Conservation (phyloP, 202 grass and related monocot genomes). For the Bolboschoenoplectus hybrid region DNA sequence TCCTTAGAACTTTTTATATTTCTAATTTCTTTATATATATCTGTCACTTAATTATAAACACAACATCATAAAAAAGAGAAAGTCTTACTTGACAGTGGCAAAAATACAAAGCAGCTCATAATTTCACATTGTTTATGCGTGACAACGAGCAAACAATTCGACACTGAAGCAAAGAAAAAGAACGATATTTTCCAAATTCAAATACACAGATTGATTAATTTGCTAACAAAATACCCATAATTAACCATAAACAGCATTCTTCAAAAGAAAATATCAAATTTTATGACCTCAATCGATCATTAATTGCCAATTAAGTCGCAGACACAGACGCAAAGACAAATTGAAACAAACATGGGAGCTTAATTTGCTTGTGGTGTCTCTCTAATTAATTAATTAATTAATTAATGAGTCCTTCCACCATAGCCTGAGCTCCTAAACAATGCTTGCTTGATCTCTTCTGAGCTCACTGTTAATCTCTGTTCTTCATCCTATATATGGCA, state of each 20-base stretch:
- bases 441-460: slow-evolving; percentile 75
- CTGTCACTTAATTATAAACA: too few relatives aligned
- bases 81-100: not conserved
- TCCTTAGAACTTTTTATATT: too few relatives aligned
- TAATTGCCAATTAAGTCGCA: not conserved
- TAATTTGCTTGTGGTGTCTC: not conserved
- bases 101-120: not conserved
- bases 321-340: not conserved
- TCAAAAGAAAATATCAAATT: slow-evolving; percentile 31
- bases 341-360: slow-evolving; percentile 27
- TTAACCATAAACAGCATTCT: not conserved
- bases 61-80: not conserved
- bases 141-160: not conserved
- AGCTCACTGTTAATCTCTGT: slow-evolving; percentile 45
- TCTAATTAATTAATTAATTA: slow-evolving; percentile 22
- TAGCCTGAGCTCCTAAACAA: slow-evolving; percentile 81
- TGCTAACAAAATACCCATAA: not conserved
- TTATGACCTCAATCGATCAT: not conserved
- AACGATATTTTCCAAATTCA: not conserved
- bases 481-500: slow-evolving; percentile 50
- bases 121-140: slow-evolving; percentile 5
- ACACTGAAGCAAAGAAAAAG: slow-evolving; percentile 1
- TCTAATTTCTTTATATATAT: too few relatives aligned
- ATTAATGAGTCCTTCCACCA: slow-evolving; percentile 65
- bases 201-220: not conserved